Evolutionary conservation across 106 monocot species (phyloP).

Genomic region (Xerophyta viscosa): DNA sequence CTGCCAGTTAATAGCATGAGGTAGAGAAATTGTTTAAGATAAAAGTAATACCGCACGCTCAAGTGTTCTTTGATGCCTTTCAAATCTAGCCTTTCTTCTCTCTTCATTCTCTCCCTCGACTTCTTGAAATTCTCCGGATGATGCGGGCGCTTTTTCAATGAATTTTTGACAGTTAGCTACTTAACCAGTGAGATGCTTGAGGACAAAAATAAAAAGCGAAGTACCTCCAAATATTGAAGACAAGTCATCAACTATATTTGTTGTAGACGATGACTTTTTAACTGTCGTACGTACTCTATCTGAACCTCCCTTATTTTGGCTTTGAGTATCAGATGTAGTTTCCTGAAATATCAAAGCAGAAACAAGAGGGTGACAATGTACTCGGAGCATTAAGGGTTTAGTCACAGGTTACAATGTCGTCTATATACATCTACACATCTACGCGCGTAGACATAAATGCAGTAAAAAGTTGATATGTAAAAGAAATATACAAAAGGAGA

Average conservation of each 20-base stretch:
- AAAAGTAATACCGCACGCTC: slow-evolving; percentile 60
- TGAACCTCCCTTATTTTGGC: slow-evolving; percentile 28
- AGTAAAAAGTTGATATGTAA: too few relatives aligned
- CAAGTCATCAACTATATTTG: slow-evolving; percentile 83
- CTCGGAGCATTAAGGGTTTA: too few relatives aligned
- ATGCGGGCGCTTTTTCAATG: slow-evolving; percentile 27
- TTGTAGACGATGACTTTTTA: slow-evolving; percentile 55
- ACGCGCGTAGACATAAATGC: too few relatives aligned
- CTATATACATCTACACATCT: too few relatives aligned
- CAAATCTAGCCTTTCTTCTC: slow-evolving; percentile 77
- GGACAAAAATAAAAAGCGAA: not conserved
- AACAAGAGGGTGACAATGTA: too few relatives aligned
- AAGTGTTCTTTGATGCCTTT: slow-evolving; percentile 66
- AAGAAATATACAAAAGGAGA: too few relatives aligned
- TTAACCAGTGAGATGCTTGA: too few relatives aligned
- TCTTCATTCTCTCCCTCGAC: slow-evolving; percentile 84
- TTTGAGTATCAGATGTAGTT: slow-evolving; percentile 49
- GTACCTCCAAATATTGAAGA: slow-evolving; percentile 86
- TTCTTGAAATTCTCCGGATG: slow-evolving; percentile 89
- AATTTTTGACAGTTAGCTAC: not conserved
- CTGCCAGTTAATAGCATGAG: too few relatives aligned
- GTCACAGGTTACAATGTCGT: too few relatives aligned
- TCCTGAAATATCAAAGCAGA: too few relatives aligned
- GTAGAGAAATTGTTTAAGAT: too few relatives aligned
- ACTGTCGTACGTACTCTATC: slow-evolving; percentile 23